These are phyloP conservation scores for Moringa oleifera DNA, from an alignment of 345 rosid species.

Conservation along the genomic window DNA sequence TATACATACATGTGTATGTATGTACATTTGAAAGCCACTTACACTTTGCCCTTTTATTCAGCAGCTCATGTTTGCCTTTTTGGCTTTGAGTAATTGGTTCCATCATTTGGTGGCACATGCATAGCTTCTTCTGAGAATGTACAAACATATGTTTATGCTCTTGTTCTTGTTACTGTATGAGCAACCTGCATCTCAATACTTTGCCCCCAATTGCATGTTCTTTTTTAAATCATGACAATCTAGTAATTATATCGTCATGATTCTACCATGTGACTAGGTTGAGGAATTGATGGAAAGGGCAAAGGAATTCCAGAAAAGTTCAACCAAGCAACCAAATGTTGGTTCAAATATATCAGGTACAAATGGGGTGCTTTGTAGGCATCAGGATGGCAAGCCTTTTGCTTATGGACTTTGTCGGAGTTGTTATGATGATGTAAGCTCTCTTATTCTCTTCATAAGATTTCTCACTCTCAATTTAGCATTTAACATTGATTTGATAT, in stretches of 20 bases:
- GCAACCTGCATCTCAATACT: neutral
- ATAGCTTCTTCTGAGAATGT: too few relatives aligned
- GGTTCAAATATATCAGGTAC: constrained; percentile 20
- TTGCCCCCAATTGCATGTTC: too few relatives aligned
- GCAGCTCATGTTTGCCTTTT: too few relatives aligned
- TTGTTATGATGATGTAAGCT: constrained; percentile 64
- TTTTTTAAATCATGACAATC: too few relatives aligned
- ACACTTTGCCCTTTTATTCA: too few relatives aligned
- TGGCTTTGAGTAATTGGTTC: too few relatives aligned
- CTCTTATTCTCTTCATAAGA: constrained; percentile 4
- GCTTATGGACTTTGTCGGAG: constrained; percentile 65
- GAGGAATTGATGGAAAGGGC: constrained; percentile 64
- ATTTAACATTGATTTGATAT: neutral
- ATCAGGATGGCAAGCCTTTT: constrained; percentile 42
- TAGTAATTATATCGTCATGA: neutral
- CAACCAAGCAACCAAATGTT: constrained; percentile 21
- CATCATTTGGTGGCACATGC: too few relatives aligned
- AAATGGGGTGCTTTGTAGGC: constrained; percentile 56
- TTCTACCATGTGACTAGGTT: constrained; percentile 40
- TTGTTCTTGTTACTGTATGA: neutral
- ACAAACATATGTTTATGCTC: too few relatives aligned
- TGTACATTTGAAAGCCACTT: too few relatives aligned
- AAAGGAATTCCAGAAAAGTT: constrained; percentile 34
- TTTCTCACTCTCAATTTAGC: neutral
- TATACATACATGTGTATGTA: too few relatives aligned